Percentiles rank a stretch among this genome's conserved stretches.
phyloP scores from a whole-genome alignment of 495 filamentous ascomycete species.

The Penicillium daleae region DNA sequence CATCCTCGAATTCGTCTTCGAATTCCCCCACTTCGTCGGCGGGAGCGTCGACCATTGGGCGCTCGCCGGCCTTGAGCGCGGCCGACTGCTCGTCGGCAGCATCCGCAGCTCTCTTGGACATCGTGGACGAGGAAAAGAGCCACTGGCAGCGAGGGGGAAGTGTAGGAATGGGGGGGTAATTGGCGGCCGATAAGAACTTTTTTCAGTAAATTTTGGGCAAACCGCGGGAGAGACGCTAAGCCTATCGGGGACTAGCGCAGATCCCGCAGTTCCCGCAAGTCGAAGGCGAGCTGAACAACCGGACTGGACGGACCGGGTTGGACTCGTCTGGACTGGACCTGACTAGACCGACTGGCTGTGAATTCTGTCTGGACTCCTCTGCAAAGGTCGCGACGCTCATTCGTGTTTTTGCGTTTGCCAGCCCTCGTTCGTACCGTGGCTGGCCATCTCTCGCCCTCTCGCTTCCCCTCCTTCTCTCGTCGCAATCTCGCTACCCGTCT shows the following conservation, averaged over 20 bases:
- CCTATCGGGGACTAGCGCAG: conserved; percentile 48
- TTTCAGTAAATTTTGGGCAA: conserved; percentile 37
- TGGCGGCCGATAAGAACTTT: conserved; percentile 42
- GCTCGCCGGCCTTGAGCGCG: conserved; percentile 70
- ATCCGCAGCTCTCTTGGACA: conserved; percentile 73
- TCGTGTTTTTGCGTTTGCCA: conserved; percentile 15
- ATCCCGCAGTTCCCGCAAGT: conserved; percentile 34
- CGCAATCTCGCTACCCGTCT: conserved; percentile 5
- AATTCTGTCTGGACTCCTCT: conserved; percentile 4
- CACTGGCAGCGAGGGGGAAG: conserved; percentile 11
- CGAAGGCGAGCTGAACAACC: conserved; percentile 29
- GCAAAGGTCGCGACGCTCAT: conserved; percentile 4
- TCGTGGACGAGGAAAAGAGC: conserved; percentile 38
- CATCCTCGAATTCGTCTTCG: conserved; percentile 95
- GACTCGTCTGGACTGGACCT: conserved; percentile 4
- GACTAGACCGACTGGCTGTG: not conserved
- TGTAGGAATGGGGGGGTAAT: conserved; percentile 12
- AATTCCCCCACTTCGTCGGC: conserved; percentile 80
- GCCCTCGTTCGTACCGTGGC: conserved; percentile 11
- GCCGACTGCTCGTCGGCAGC: conserved; percentile 54
- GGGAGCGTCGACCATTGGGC: conserved; percentile 54
- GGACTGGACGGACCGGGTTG: not conserved
- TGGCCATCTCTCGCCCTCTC: not conserved
- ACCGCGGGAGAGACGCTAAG: conserved; percentile 34
- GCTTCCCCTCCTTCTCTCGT: conserved; percentile 5